Base-by-base conservation (phyloP, 2,329 filamentous ascomycete genomes). In the Conoideocrella luteorostrata region DNA sequence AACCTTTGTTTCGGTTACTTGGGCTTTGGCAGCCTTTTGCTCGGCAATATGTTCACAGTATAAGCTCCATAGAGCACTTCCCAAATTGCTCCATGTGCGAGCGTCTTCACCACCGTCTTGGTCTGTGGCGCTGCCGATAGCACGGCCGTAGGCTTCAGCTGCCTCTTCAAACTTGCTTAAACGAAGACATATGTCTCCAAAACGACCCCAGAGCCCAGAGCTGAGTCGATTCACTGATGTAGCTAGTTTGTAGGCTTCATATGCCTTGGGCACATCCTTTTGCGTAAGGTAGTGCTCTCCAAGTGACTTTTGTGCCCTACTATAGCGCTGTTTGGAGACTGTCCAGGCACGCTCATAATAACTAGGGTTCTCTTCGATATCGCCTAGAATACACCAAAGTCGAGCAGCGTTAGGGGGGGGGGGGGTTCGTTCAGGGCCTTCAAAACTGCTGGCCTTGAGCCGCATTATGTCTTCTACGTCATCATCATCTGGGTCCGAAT, bases 1-100 rank as follows among this genome's bases (percentile, higher is more conserved):
- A n/a, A 13, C n/a, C 1, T 61, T 53, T 2, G 57, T 50, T 2
- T 52, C 52, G 15, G 35, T 41, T 1, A 35, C 23, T 11, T 54
- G 48, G 17, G 52, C 46, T 21, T 59, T 50, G 37, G 56, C 52
- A 18, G 57, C 51, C 20, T 62, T 56, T 36, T 64, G 57, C n/a
- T 56, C 65, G 4, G 71, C 65, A 4, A 70, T 51, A 0, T 71
- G 62, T 54, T 80, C 75, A 34, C 68, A 73, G 63, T 77, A 89
- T 49, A 85, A 69, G 47, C 81, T 84, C 51, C 87, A 78, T 2
- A 97, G 74, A 0, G 91, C 84, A 2, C 86, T 89, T 0, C 90
- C 93, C 18, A 98, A 75, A 58, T 98, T 98, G 56, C 86, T 94
- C 88, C 93, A 98, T 1, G 88, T 88, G 57, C 95, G 82, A 1